Evolutionary conservation across 2,329 filamentous ascomycete species (phyloP), one percentile per base, ranked within the genome.

Genomic region (Trichoderma sp.): DNA sequence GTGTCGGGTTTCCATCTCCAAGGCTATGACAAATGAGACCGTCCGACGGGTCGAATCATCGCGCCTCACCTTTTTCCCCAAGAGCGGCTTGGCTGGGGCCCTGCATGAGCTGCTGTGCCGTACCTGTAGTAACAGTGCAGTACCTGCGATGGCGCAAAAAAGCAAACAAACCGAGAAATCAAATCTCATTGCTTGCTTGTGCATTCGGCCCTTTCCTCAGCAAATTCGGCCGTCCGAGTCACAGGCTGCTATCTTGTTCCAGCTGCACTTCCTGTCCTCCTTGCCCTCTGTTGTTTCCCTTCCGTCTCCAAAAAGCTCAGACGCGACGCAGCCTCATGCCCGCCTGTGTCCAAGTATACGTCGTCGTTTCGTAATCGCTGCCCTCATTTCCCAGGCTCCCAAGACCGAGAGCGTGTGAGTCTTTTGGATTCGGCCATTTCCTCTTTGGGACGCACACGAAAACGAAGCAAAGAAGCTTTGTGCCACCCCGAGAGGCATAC

Each of bases 291-390:
- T 21, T 55, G 10, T 13, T 32, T 51, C 16, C 37, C 37, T 43
- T 7, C 37, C 1, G 39, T 43, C 39, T 39, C 14, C 37, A 16
- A n/a, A n/a, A 14, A 30, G 39, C 26, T 16, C 21, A 13, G n/a
- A 7, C 43, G 43, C 32, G 51, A 46, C 43, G 46, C 32, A 63
- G 59, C 59, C 59, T 63, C 46, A 46, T 43, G 18, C 58, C 6
- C 32, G 39, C 61, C 30, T 34, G 21, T 21, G 63, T 56, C 34
- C n/a, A 10, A 58, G 18, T 59, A 66, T 59, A 66, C 63, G 63
- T 66, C 54, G 63, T 28, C 63, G 63, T 66, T 66, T 59, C 63
- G 54, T 66, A 66, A 66, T 58, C 54, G 39, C 34, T 37, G 56
- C 34, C 34, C n/a, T 59, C 56, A 58, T 32, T 54, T 59, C 34